phyloP scores from a whole-genome alignment of 306 rosid genomes.

The Styphnolobium japonicum region DNA sequence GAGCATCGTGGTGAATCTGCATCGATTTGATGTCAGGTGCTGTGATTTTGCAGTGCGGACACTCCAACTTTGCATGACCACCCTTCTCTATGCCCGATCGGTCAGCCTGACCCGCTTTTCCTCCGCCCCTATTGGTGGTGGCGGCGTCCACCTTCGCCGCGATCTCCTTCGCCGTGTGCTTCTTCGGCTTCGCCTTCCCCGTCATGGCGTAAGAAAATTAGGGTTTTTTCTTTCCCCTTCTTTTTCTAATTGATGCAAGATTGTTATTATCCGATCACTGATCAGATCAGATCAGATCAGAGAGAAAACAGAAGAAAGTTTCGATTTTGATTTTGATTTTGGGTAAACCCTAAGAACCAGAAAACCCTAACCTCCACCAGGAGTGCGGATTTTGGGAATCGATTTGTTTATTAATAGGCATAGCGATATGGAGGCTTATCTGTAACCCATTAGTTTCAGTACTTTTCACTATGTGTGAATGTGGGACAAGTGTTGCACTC shows the following conservation, averaged over 20 bases:
- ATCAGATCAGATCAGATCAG: neutral
- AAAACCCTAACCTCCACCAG: conserved; percentile 23
- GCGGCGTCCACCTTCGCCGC: conserved; percentile 86
- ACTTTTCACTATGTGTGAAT: neutral
- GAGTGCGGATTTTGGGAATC: no score
- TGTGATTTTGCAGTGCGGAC: conserved; percentile 85
- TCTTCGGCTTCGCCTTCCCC: conserved; percentile 99
- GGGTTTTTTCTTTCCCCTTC: neutral
- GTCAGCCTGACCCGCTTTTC: conserved; percentile 80
- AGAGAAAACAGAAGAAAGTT: neutral
- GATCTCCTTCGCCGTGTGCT: conserved; percentile 99
- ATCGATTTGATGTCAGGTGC: conserved; percentile 89
- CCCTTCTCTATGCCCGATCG: conserved; percentile 75
- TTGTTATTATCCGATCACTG: no score
- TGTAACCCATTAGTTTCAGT: conserved; percentile 12
- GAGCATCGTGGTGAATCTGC: conserved; percentile 97
- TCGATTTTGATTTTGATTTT: neutral
- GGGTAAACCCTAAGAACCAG: conserved; percentile 19
- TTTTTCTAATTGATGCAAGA: neutral
- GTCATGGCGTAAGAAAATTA: conserved; percentile 45
- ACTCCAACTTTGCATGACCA: conserved; percentile 95
- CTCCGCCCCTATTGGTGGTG: conserved; percentile 92
- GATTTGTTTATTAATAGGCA: conserved; percentile 22
- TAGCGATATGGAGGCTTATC: neutral
- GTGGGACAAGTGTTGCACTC: neutral